Evolutionary conservation across 257 asterid genomes (phyloP).

Genomic region (Linderniella brevidens): DNA sequence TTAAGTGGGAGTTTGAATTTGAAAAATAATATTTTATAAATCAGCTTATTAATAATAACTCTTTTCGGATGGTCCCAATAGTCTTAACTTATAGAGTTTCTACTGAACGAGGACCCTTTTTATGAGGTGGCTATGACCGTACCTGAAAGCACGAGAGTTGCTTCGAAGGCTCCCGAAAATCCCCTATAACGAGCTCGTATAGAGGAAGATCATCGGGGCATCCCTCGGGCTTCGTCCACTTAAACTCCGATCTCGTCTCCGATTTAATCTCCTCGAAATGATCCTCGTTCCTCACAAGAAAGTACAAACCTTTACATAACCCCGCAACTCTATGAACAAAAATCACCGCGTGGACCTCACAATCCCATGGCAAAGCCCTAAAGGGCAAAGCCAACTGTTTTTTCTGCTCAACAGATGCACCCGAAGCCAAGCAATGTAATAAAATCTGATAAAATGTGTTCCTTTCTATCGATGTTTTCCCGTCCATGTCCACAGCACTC

Average conservation of each 20-base stretch:
- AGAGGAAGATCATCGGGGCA: constrained; percentile 75
- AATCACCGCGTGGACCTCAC: constrained; percentile 58
- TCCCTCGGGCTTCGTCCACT: constrained; percentile 71
- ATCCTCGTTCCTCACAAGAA: constrained; percentile 65
- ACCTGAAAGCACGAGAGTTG: constrained; percentile 87
- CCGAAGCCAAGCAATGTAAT: constrained; percentile 77
- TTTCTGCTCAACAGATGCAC: constrained; percentile 28
- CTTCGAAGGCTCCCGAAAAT: constrained; percentile 43
- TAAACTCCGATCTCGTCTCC: constrained; percentile 50
- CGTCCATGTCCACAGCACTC: constrained; percentile 99
- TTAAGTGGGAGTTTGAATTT: too few relatives aligned
- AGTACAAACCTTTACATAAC: constrained; percentile 62
- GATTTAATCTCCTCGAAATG: constrained; percentile 47
- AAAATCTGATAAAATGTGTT: constrained; percentile 77
- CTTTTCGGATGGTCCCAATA: too few relatives aligned
- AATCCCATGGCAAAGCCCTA: constrained; percentile 69
- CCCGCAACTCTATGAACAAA: constrained; percentile 84
- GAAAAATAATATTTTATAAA: too few relatives aligned
- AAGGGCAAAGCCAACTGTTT: constrained; percentile 59
- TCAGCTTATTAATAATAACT: too few relatives aligned
- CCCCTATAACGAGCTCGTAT: constrained; percentile 54
- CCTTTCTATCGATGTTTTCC: constrained; percentile 33
- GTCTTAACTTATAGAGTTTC: too few relatives aligned
- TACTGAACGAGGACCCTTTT: too few relatives aligned
- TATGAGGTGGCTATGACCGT: constrained; percentile 1